Evolutionary conservation across 306 rosid species (phyloP).

Genomic region (Cucumis hystrix): DNA sequence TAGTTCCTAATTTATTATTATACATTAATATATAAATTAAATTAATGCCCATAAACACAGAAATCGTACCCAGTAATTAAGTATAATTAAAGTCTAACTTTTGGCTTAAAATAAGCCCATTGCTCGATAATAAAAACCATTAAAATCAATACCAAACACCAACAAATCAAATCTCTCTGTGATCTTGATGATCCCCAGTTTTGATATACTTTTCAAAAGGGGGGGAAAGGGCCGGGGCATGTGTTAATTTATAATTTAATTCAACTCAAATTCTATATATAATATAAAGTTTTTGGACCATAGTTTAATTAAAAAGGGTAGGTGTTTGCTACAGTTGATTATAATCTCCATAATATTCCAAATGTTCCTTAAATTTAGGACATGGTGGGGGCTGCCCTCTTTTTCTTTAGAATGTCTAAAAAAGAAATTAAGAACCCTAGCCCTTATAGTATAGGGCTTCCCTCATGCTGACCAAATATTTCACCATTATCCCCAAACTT

Average conservation of each 20-base stretch:
- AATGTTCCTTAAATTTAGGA: slow-evolving; percentile 1
- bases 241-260: background rate
- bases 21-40: background rate
- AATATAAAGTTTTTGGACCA: background rate
- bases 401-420: background rate
- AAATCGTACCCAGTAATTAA: background rate
- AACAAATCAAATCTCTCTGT: background rate
- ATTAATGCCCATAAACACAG: background rate
- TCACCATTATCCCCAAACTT: background rate
- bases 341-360: slow-evolving; percentile 7
- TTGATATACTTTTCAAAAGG: background rate
- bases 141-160: background rate
- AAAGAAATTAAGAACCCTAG: background rate
- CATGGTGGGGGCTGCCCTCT: slow-evolving; percentile 6
- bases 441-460: background rate
- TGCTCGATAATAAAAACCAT: background rate
- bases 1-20: background rate
- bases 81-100: background rate
- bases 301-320: background rate
- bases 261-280: background rate
- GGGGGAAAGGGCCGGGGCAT: background rate
- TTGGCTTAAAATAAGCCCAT: background rate
- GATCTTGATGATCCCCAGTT: background rate
- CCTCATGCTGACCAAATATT: background rate
- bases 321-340: background rate